Conservation (phyloP, 129 eudicot species). For the Cynara cardunculus region DNA sequence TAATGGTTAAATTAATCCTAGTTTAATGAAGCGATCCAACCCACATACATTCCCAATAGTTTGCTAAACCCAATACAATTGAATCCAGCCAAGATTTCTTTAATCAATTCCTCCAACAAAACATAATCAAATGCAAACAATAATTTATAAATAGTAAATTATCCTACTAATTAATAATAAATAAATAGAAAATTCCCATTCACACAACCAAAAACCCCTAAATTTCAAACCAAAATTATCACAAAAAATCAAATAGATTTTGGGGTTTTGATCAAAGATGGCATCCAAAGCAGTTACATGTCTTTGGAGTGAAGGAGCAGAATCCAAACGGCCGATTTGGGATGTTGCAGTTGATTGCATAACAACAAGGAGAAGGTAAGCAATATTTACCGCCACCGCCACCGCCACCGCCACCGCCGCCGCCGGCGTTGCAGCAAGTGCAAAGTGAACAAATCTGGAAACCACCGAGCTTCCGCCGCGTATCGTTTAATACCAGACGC, state of each 20-base stretch:
- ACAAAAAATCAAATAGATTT: background rate
- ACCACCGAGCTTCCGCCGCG: slow-evolving; percentile 57
- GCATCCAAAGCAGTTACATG: slow-evolving; percentile 82
- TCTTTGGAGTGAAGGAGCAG: slow-evolving; percentile 79
- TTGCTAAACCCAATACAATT: slow-evolving; percentile 27
- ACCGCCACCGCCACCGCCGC: slow-evolving; percentile 19
- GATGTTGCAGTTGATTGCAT: slow-evolving; percentile 81
- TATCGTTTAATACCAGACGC: slow-evolving; percentile 44
- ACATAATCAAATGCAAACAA: background rate
- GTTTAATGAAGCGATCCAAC: slow-evolving; percentile 3
- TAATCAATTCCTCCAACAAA: slow-evolving; percentile 5
- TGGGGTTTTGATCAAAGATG: slow-evolving; percentile 30
- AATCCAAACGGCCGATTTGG: slow-evolving; percentile 94
- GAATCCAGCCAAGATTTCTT: slow-evolving; percentile 26
- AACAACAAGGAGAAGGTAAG: slow-evolving; percentile 84
- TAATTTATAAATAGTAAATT: background rate
- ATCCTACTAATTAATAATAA: background rate
- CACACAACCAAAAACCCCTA: slow-evolving; percentile 16
- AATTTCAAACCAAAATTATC: background rate
- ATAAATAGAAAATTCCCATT: background rate
- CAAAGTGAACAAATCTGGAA: slow-evolving; percentile 78
- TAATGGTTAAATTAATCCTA: background rate
- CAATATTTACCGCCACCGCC: slow-evolving; percentile 54
- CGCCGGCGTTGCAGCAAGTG: slow-evolving; percentile 50
- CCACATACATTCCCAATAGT: slow-evolving; percentile 21